Evolutionary conservation across 192 early-diverging fungal genomes (phyloP).

Genomic region (Linnemannia exigua): DNA sequence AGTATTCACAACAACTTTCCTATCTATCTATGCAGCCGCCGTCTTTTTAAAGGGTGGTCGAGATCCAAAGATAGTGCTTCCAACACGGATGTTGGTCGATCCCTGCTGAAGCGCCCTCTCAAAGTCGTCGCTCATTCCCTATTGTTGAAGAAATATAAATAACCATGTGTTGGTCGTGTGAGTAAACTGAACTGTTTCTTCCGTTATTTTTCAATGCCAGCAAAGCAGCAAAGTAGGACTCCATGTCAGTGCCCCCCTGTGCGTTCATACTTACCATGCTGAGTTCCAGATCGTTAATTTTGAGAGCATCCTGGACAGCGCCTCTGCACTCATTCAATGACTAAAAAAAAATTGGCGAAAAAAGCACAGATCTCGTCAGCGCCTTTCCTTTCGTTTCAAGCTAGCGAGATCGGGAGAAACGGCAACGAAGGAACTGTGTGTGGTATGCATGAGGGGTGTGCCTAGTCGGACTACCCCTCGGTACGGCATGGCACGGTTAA

Average conservation of each 20-base stretch:
- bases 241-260: background rate
- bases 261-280: conserved; percentile 41
- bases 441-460: background rate
- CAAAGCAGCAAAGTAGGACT: background rate
- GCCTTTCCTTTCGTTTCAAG: background rate
- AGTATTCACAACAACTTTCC: too few species aligned
- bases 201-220: background rate
- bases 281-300: conserved; percentile 32
- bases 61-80: conserved; percentile 91
- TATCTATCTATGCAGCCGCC: background rate
- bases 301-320: conserved; percentile 42
- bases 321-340: conserved; percentile 58
- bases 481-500: too few species aligned
- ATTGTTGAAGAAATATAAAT: background rate
- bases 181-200: background rate
- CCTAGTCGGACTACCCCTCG: too few species aligned
- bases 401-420: background rate
- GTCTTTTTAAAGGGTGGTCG: conserved; percentile 58
- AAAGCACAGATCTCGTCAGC: background rate
- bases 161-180: background rate
- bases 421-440: background rate
- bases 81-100: conserved; percentile 94
- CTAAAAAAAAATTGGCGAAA: conserved; percentile 24
- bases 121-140: conserved; percentile 98
- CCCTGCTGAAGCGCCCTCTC: conserved; percentile 86